Conservation (phyloP, 2,329 filamentous ascomycete genomes). For the Fusarium sp. region DNA sequence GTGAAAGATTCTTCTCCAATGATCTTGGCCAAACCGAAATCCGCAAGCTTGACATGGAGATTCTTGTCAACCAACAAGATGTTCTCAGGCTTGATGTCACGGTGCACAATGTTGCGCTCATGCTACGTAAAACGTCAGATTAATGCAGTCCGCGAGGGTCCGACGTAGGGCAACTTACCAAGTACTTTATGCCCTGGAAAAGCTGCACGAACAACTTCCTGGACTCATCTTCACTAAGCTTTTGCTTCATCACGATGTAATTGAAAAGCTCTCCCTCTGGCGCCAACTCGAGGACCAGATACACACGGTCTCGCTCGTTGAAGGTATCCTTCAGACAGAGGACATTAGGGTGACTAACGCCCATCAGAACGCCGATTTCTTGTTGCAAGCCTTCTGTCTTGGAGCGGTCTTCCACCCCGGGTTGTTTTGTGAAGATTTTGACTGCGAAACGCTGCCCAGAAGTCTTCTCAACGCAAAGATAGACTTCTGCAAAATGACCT, state of each 20-base stretch:
- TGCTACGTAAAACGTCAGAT: slow-evolving; percentile 68
- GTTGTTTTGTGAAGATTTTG: slow-evolving; percentile 91
- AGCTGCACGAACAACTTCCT: slow-evolving; percentile 90
- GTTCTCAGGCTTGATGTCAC: slow-evolving; percentile 98
- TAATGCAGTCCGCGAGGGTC: background rate
- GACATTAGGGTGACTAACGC: slow-evolving; percentile 94
- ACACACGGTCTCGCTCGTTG: slow-evolving; percentile 89
- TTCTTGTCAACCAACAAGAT: slow-evolving; percentile 89
- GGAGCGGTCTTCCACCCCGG: slow-evolving; percentile 82
- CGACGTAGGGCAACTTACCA: slow-evolving; percentile 69
- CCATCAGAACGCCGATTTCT: slow-evolving; percentile 96
- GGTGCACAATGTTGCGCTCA: slow-evolving; percentile 95
- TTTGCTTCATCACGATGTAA: slow-evolving; percentile 89
- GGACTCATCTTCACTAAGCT: slow-evolving; percentile 84
- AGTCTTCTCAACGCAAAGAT: slow-evolving; percentile 86
- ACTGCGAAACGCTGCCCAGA: slow-evolving; percentile 88
- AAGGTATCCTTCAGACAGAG: slow-evolving; percentile 96
- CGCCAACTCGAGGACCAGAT: slow-evolving; percentile 89
- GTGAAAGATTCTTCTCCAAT: slow-evolving; percentile 99
- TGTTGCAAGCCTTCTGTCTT: slow-evolving; percentile 90
- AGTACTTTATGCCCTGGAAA: slow-evolving; percentile 93
- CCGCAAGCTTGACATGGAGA: slow-evolving; percentile 88
- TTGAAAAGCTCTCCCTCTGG: slow-evolving; percentile 97
- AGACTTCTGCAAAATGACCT: slow-evolving; percentile 94
- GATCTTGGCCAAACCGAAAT: slow-evolving; percentile 97